Evolutionary conservation across 441 rosid genomes (phyloP).

Genomic region (Syzygium malaccense): DNA sequence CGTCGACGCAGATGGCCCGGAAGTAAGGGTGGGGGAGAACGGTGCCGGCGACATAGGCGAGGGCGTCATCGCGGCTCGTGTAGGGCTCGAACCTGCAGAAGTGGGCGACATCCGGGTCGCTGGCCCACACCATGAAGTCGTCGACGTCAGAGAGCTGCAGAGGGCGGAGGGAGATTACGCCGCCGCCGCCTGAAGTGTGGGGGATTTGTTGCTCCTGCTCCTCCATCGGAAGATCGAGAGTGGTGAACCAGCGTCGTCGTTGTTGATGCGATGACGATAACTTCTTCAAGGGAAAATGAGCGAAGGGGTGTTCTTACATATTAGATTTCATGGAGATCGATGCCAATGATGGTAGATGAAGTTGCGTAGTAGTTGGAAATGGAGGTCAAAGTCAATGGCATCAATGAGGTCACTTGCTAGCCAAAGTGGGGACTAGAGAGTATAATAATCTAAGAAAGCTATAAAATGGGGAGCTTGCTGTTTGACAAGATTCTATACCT

Average conservation of each 20-base stretch:
- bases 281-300: no score
- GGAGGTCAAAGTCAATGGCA: background rate
- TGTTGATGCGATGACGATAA: background rate
- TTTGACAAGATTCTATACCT: background rate
- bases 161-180: background rate
- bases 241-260: background rate
- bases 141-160: background rate
- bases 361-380: background rate
- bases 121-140: background rate
- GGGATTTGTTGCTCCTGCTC: background rate
- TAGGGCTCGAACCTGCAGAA: background rate
- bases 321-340: no score
- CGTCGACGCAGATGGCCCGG: background rate
- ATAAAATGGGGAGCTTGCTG: background rate
- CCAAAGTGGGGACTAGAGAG: background rate
- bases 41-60: background rate
- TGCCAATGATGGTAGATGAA: background rate
- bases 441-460: background rate
- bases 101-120: background rate
- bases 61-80: background rate
- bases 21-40: background rate
- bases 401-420: background rate
- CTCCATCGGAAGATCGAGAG: background rate
- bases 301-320: no score
- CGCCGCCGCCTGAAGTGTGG: fast-evolving